Base-by-base conservation (phyloP, 208 protist species). In the Blechomonas ayalai region DNA sequence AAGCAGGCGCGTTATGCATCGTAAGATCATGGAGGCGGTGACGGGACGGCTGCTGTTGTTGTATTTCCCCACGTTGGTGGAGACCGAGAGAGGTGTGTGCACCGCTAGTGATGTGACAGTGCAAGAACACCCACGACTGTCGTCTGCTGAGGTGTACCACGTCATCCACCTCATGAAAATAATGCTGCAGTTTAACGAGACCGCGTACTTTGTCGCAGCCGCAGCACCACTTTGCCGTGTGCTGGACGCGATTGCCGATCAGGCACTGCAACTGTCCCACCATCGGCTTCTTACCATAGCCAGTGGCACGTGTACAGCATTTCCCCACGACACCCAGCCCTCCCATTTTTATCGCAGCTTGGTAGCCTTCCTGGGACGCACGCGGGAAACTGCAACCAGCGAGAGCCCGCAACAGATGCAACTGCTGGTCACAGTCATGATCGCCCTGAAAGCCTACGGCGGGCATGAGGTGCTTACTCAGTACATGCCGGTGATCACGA, bases 401-500 rank as follows among this genome's bases (percentile, higher is more conserved):
- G 72, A 85, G 42, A 39, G 52, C 3, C 52, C 59, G 8, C 43
- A 24, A 13, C 58, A 37, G 48, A 63, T 73, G 47, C 55, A 53
- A 26, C 47, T 54, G 22, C 39, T 85, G 19, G 59, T 67, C 1
- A 62, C 66, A 10, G 70, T 65, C 10, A 53, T 91, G 53, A 46
- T 81, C 12, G 58, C 69, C 4, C 57, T 91, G n/a, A 51, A 53
- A 1, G 18, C 53, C 12, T 72, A 86, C 41, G 82, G 78, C 7
- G 82, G 82, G 2, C 60, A 56, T 22, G 59, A 58, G 8, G 46
- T 82, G 24, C 56, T 87, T 4, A 54, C 68, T 5, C 57, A 81
- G 49, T 67, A 92, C 61, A 68, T 92, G 55, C 59, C 79, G 13
- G 65, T 66, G 15, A 52, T 92, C 35, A 61, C 77, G 12, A 53